Evolutionary conservation across 768 basidiomycete genomes (phyloP).

Genomic region (Mycena latifolia): DNA sequence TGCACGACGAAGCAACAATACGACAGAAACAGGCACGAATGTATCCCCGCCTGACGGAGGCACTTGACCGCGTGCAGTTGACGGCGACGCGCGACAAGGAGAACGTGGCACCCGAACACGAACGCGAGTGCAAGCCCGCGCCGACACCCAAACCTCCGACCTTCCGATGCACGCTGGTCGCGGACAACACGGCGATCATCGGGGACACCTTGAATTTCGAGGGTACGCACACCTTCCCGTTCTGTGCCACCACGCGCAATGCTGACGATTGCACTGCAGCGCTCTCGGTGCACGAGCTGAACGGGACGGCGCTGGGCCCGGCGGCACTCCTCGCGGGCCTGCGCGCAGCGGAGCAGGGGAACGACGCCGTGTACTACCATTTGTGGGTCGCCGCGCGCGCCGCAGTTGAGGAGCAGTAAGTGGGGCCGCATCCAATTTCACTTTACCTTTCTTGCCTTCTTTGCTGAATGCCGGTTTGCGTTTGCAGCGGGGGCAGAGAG

Average conservation of each 20-base stretch:
- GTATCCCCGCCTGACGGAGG: slow-evolving; percentile 13
- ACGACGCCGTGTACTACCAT: slow-evolving; percentile 38
- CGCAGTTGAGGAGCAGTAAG: slow-evolving; percentile 50
- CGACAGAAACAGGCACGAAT: slow-evolving; percentile 20
- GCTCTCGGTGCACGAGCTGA: slow-evolving; percentile 47
- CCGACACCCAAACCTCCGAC: background rate
- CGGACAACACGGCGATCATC: slow-evolving; percentile 50
- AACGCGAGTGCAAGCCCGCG: background rate
- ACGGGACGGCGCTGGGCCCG: slow-evolving; percentile 50
- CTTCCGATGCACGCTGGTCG: slow-evolving; percentile 33
- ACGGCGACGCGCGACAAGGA: slow-evolving; percentile 17
- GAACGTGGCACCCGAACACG: slow-evolving; percentile 1
- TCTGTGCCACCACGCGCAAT: background rate
- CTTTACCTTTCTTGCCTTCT: slow-evolving; percentile 32
- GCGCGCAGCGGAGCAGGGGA: slow-evolving; percentile 11
- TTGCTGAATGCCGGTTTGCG: slow-evolving; percentile 26
- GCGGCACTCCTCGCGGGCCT: slow-evolving; percentile 43
- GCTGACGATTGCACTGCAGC: background rate
- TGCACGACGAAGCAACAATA: background rate
- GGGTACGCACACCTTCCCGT: slow-evolving; percentile 45
- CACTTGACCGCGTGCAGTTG: background rate
- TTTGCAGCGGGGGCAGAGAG: slow-evolving; percentile 33
- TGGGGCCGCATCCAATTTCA: slow-evolving; percentile 10
- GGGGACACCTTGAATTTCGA: slow-evolving; percentile 58
- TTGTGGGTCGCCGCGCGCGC: slow-evolving; percentile 39